Evolutionary conservation across 768 basidiomycete genomes (phyloP), one percentile per base, ranked within the genome.

Genomic region (Boletus edulis): DNA sequence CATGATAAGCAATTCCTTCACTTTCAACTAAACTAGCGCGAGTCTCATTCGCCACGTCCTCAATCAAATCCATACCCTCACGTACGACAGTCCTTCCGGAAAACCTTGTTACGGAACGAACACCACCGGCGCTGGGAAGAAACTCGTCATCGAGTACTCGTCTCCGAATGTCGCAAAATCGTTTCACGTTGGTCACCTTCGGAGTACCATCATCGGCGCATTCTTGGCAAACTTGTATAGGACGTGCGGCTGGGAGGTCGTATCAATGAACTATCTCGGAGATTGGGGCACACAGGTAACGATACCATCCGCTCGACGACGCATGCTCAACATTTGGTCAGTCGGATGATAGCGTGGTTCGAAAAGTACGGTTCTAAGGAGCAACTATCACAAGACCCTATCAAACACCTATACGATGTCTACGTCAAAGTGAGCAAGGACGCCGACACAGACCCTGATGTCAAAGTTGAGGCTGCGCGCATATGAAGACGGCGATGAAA

Each of bases 171-270:
- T 98, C 62, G 96, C 96, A 18, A 99, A 99, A 70, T 88, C 89
- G 4, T 98, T 99, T 83, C 96, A 98, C 63, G 94, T 97, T 51
- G 96, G 96, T 14, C 96, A 98, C 72, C 75, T 98, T 56, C 83
- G 96, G 38, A 94, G 92, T 51, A 99, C 96, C n/a, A 99, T 99
- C 70, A 96, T 98, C 67, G 96, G 96, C n/a, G 89, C 91, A 0
- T 97, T 97, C 76, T 73, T 98, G 55, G 78, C 83, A 11, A 98
- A 98, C 73, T 63, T 98, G 40, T 96, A 98, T 78, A 87, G 86
- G 67, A 81, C 91, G 9, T 92, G 88, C 64, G 95, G 96, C 15
- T 98, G 93, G 94, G 82, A 93, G 8, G 94, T 95, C n/a, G 72
- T 82, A 38, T 81, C 89, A 3, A 76, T 98, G 73, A 99, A 99